Percentiles rank a stretch among this genome's conserved stretches.
Evolutionary conservation across 1,284 basidiomycete genomes (phyloP).

Genomic region (Apiotrichum akiyoshidainum): DNA sequence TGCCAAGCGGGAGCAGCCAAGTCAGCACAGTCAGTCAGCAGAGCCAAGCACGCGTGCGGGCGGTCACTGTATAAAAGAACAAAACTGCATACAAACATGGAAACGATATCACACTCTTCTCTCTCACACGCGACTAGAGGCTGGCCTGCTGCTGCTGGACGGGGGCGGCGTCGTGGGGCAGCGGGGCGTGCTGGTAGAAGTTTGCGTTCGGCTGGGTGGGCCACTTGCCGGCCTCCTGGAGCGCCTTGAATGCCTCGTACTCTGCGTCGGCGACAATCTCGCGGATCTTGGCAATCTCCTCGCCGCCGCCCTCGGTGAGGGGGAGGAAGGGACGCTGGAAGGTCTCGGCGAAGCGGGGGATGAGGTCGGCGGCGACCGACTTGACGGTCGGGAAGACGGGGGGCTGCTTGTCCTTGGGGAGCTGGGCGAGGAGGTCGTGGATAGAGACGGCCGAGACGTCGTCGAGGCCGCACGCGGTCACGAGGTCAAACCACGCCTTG

Average conservation of each 20-base stretch:
- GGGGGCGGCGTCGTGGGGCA: too few relatives aligned
- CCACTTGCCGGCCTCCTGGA: constrained; percentile 31
- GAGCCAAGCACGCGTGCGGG: too few relatives aligned
- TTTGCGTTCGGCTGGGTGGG: constrained; percentile 5
- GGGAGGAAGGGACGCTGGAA: constrained; percentile 36
- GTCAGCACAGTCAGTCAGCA: too few relatives aligned
- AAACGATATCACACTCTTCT: too few relatives aligned
- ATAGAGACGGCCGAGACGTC: constrained; percentile 65
- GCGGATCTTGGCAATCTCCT: constrained; percentile 28
- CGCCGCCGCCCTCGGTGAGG: constrained; percentile 14
- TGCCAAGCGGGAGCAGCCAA: too few relatives aligned
- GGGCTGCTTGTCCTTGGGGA: constrained; percentile 2
- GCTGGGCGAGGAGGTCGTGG: constrained; percentile 36
- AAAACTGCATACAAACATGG: too few relatives aligned
- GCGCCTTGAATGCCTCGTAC: constrained; percentile 25
- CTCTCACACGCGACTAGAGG: too few relatives aligned
- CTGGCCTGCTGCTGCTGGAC: too few relatives aligned
- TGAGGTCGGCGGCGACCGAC: constrained; percentile 30
- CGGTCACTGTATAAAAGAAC: too few relatives aligned
- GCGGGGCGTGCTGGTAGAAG: too few relatives aligned
- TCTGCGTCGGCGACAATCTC: constrained; percentile 33
- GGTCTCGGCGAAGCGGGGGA: constrained; percentile 39
- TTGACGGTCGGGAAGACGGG: constrained; percentile 23
- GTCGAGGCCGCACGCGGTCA: constrained; percentile 89
- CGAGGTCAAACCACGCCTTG: constrained; percentile 73